These are phyloP conservation scores for Cytospora piceicola DNA, from an alignment of 2,329 filamentous ascomycete species.

Conservation along the genomic window DNA sequence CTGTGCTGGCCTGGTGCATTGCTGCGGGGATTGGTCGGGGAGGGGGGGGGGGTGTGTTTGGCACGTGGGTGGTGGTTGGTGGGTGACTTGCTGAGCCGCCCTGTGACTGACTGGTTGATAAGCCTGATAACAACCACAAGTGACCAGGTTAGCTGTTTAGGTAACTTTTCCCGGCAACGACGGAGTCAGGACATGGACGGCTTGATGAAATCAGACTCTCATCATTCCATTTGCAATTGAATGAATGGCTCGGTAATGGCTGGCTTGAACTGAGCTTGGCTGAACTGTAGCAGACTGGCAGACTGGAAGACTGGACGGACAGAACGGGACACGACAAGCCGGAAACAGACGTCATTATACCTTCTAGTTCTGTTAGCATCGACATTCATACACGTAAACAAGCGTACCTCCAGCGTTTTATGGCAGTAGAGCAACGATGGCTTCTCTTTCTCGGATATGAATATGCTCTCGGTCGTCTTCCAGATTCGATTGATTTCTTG, in stretches of 20 bases:
- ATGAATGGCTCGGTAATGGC: background rate
- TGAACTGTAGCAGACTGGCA: constrained; percentile 12
- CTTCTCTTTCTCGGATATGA: constrained; percentile 2
- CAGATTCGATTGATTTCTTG: background rate
- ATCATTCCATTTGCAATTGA: constrained; percentile 4
- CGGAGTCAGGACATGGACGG: constrained; percentile 18
- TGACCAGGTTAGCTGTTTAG: background rate
- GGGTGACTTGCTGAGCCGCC: constrained; percentile 3
- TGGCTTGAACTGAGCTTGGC: background rate
- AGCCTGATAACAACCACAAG: constrained; percentile 23
- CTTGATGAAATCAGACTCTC: background rate
- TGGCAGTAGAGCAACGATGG: background rate
- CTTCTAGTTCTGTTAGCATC: constrained; percentile 27
- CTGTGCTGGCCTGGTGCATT: background rate
- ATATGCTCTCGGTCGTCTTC: background rate
- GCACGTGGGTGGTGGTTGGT: constrained; percentile 2
- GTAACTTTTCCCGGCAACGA: constrained; percentile 2
- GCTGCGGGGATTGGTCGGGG: constrained; percentile 17
- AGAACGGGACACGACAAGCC: constrained; percentile 11
- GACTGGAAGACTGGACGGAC: background rate
- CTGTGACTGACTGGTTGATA: constrained; percentile 22
- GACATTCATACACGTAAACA: constrained; percentile 7
- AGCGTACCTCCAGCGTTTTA: constrained; percentile 24
- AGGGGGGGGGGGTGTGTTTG: no score
- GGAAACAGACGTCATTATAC: constrained; percentile 12